Evolutionary conservation across 768 basidiomycete species (phyloP), one percentile per base, ranked within the genome.

Genomic region (Agrocybe praecox): DNA sequence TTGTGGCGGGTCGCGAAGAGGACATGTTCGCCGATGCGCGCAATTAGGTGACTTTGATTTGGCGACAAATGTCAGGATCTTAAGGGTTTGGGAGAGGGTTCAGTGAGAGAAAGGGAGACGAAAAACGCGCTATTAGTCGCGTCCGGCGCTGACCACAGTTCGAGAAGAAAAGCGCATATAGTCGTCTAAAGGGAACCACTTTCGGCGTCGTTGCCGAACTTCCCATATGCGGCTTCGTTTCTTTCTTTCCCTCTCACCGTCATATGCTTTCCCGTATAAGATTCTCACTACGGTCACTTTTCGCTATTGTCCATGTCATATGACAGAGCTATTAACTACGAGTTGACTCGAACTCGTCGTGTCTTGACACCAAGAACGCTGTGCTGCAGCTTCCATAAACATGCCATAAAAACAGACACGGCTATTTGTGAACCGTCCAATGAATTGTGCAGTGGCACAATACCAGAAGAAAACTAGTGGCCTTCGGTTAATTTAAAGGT

Each of bases 101-200:
- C 21, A 33, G 52, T 51, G 33, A 47, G 26, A 53, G 54, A 54
- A 58, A 50, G 46, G 55, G 57, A 12, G 55, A 54, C 14, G 52
- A 49, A 59, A 62, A 58, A 61, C 59, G 62, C 59, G 61, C 53
- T 59, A 59, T 66, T 61, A 75, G 76, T 76, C 76, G 77, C 76
- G 75, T 78, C 76, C 76, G 64, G 76, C 75, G 76, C 74, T 68
- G 75, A 76, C 75, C 62, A 70, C 62, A 69, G 67, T 67, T 64
- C 47, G 45, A 32, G 57, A 49, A 58, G 57, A 43, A 44, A 66
- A 68, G 69, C 65, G 55, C 66, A 71, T 72, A 68, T 69, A 69
- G 69, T 60, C 61, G 61, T 63, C 51, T 32, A 42, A 53, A 54
- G 54, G 43, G n/a, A 49, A 50, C 57, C 46, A 56, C 57, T 59